A percentile compares a stretch with the other conserved stretches of the same genome.
phyloP scores from a whole-genome alignment of 352 stramenopile species.

The Phytopythium aichiense region DNA sequence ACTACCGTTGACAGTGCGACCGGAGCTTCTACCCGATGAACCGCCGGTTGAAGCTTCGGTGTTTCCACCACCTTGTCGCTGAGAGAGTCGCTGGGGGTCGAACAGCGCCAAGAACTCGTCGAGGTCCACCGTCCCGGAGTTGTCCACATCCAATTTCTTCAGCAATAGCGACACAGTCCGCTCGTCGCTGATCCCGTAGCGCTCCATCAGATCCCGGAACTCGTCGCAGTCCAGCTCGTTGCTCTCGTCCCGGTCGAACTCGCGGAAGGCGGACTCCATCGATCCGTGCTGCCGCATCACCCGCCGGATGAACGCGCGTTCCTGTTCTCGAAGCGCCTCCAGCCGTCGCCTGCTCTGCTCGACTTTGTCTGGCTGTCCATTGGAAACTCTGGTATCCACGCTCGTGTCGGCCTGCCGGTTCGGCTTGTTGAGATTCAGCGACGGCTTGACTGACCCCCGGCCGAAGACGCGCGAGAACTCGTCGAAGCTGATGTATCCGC shows the following conservation, averaged over 20 bases:
- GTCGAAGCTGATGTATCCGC: conserved; percentile 33
- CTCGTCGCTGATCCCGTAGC: conserved; percentile 52
- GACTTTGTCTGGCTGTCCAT: conserved; percentile 10
- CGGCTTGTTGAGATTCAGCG: conserved; percentile 11
- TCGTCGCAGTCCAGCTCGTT: conserved; percentile 50
- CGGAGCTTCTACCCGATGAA: neutral
- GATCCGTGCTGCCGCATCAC: conserved; percentile 36
- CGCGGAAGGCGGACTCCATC: conserved; percentile 38
- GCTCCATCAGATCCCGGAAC: conserved; percentile 50
- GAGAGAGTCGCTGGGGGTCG: conserved; percentile 21
- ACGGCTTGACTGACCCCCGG: conserved; percentile 11
- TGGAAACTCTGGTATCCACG: neutral
- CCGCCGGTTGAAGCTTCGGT: neutral
- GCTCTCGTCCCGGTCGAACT: conserved; percentile 27
- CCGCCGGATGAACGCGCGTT: conserved; percentile 45
- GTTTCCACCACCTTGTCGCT: conserved; percentile 7
- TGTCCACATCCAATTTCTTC: conserved; percentile 40
- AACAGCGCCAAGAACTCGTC: conserved; percentile 60
- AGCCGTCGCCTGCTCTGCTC: conserved; percentile 18
- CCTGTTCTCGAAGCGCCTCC: conserved; percentile 35
- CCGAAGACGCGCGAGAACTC: conserved; percentile 41
- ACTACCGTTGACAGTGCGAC: neutral
- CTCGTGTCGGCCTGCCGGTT: neutral
- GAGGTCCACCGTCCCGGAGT: conserved; percentile 42
- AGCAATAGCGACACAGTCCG: conserved; percentile 40